phyloP scores from a whole-genome alignment of 768 basidiomycete genomes.

The Candolleomyces efflorescens region DNA sequence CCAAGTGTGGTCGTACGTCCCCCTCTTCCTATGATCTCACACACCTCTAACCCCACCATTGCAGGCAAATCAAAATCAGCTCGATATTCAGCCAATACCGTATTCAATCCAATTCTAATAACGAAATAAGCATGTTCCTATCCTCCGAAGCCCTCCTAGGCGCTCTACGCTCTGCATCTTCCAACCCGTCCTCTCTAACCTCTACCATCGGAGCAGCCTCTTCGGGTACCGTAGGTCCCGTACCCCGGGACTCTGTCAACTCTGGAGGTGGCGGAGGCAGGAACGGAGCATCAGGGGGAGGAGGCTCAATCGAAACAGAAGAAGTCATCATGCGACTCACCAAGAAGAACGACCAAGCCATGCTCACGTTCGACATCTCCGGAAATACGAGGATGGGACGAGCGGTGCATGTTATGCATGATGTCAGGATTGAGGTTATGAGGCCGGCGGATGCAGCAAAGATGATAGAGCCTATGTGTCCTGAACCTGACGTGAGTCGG shows the following conservation, averaged over 20 bases:
- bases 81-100: constrained; percentile 74
- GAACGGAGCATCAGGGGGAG: no score
- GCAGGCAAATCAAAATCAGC: constrained; percentile 59
- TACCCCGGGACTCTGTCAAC: no score
- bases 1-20: constrained; percentile 67
- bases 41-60: background rate
- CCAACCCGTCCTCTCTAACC: constrained; percentile 30
- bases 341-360: constrained; percentile 78
- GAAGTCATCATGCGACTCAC: constrained; percentile 81
- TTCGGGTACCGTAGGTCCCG: no score
- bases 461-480: constrained; percentile 78
- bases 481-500: constrained; percentile 67
- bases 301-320: constrained; percentile 42
- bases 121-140: constrained; percentile 75
- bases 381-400: constrained; percentile 62
- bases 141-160: constrained; percentile 70
- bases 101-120: constrained; percentile 81
- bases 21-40: no score
- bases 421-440: constrained; percentile 80
- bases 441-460: constrained; percentile 67
- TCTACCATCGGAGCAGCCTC: constrained; percentile 23
- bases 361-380: constrained; percentile 72
- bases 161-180: constrained; percentile 63
- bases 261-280: background rate
- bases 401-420: constrained; percentile 65